Evolutionary conservation across 2,329 filamentous ascomycete genomes (phyloP).

Genomic region (Westerdykella ornata): DNA sequence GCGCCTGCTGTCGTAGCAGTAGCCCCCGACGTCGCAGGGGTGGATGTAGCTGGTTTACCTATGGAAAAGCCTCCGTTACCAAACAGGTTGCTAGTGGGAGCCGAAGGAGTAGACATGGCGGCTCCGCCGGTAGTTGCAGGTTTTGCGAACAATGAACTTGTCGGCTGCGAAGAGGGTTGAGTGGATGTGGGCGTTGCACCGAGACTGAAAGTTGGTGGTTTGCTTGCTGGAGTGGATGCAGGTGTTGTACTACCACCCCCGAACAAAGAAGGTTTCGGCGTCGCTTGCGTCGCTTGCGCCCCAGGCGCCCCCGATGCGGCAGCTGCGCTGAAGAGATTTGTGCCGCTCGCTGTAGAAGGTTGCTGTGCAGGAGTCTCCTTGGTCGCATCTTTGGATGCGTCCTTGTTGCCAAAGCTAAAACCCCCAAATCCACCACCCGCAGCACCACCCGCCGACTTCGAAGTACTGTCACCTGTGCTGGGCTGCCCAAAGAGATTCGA

Average conservation of each 20-base stretch:
- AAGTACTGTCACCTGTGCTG: conserved; percentile 10
- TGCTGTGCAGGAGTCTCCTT: conserved; percentile 22
- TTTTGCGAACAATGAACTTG: conserved; percentile 1
- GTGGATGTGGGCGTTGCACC: conserved; percentile 20
- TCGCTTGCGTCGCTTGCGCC: conserved; percentile 28
- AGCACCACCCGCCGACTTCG: conserved; percentile 19
- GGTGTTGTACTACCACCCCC: conserved; percentile 24
- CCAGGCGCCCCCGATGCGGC: conserved; percentile 22
- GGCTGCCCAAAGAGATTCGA: conserved; percentile 25
- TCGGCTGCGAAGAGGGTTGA: conserved; percentile 12
- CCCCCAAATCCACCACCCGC: conserved; percentile 12
- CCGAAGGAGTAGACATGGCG: too few species aligned
- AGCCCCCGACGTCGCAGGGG: background rate
- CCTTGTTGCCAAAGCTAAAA: conserved; percentile 21
- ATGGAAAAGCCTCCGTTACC: conserved; percentile 9
- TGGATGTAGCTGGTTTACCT: background rate
- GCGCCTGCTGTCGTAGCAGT: conserved; percentile 1
- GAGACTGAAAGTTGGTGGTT: conserved; percentile 6
- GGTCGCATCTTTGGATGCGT: conserved; percentile 26
- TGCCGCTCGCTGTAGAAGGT: conserved; percentile 18
- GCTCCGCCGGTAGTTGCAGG: conserved; percentile 21
- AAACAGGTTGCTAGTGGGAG: conserved; percentile 18
- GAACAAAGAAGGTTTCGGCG: conserved; percentile 29
- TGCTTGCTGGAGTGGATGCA: conserved; percentile 9
- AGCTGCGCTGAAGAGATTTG: conserved; percentile 17